These are phyloP conservation scores for Trichoderma gamsii DNA, from an alignment of 495 filamentous ascomycete species.

Conservation along the genomic window DNA sequence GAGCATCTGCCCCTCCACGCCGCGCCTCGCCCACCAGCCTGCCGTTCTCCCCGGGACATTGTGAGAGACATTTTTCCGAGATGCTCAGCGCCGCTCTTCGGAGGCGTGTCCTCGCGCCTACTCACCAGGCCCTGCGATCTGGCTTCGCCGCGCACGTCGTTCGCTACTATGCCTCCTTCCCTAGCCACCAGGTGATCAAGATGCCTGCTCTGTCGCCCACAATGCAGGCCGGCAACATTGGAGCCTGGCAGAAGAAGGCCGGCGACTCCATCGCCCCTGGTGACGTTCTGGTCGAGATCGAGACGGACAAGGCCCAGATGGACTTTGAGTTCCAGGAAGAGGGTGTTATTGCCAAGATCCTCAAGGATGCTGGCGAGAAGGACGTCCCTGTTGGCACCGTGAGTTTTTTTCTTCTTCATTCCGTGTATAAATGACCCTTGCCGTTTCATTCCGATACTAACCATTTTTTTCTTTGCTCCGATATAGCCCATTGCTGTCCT, in stretches of 20 bases:
- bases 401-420: conserved; percentile 39
- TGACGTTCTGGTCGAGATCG: conserved; percentile 98
- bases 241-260: conserved; percentile 93
- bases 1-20: conserved; percentile 17
- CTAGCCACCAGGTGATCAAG: conserved; percentile 87
- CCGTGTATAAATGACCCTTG: conserved; percentile 13
- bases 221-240: conserved; percentile 95
- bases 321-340: conserved; percentile 99
- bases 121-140: conserved; percentile 33
- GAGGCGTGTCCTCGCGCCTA: conserved; percentile 46
- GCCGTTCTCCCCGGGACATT: neutral
- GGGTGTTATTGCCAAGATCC: conserved; percentile 87
- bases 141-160: conserved; percentile 40
- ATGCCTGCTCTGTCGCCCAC: conserved; percentile 99
- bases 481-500: conserved; percentile 88
- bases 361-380: conserved; percentile 91
- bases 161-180: conserved; percentile 65
- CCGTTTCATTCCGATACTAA: conserved; percentile 18
- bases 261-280: conserved; percentile 84
- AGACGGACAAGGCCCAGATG: conserved; percentile 99
- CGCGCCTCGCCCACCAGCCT: conserved; percentile 11
- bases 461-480: conserved; percentile 12
- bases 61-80: conserved; percentile 23
- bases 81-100: conserved; percentile 51
- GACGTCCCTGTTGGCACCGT: conserved; percentile 93